Conservation (phyloP, 192 early-diverging fungal genomes). For the Umbelopsis isabellina region DNA sequence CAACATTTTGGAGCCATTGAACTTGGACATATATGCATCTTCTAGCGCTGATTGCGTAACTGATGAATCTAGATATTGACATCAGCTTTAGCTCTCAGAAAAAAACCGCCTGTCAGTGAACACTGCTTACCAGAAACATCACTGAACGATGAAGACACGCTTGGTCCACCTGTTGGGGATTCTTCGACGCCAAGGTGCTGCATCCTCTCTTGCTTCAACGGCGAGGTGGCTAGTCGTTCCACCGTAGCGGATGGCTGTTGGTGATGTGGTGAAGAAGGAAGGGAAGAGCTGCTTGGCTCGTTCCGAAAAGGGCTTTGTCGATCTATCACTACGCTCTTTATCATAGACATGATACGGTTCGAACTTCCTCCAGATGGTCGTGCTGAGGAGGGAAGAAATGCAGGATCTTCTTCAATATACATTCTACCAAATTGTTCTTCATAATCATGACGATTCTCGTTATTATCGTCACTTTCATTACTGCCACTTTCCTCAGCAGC, state of each 20-base stretch:
- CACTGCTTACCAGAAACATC: slow-evolving; percentile 46
- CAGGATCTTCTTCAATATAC: slow-evolving; percentile 16
- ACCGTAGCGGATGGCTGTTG: not conserved
- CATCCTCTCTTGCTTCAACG: slow-evolving; percentile 16
- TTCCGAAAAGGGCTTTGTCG: slow-evolving; percentile 8
- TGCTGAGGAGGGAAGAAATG: slow-evolving; percentile 16
- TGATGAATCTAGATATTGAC: slow-evolving; percentile 48
- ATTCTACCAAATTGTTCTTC: slow-evolving; percentile 13
- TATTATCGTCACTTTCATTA: slow-evolving; percentile 12
- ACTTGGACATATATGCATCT: slow-evolving; percentile 56
- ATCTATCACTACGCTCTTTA: slow-evolving; percentile 14
- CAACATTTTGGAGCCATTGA: slow-evolving; percentile 53
- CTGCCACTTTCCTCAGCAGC: not conserved
- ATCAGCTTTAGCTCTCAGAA: not conserved
- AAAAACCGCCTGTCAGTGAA: not conserved
- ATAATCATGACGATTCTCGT: not conserved
- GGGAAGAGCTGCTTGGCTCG: not conserved
- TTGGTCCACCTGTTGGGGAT: not conserved
- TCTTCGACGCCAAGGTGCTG: not conserved
- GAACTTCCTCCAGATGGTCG: not conserved
- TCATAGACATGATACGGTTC: slow-evolving; percentile 1
- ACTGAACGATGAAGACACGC: slow-evolving; percentile 49
- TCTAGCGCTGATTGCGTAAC: slow-evolving; percentile 59
- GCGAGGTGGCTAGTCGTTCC: not conserved
- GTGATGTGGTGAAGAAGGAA: not conserved